Conservation (phyloP, 75 land plant species). For the Ceratopteris richardii region DNA sequence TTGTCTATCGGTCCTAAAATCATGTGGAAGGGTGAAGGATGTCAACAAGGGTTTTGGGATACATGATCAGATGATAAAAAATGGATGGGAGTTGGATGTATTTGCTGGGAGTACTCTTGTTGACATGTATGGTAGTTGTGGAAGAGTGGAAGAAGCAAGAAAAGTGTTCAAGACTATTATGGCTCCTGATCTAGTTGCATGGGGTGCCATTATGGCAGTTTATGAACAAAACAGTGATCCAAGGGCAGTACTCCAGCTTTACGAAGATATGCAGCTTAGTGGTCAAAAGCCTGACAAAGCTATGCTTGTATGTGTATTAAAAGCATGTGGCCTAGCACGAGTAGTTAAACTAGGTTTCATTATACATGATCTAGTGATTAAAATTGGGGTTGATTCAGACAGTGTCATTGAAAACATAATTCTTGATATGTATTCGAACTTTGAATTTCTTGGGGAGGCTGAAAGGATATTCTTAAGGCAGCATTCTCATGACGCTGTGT, state of each 20-base stretch:
- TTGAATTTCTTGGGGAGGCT: conserved; percentile 12
- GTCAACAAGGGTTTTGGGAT: conserved; percentile 9
- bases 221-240: background rate
- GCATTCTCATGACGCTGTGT: conserved; percentile 12
- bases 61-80: background rate
- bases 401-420: conserved; percentile 31
- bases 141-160: conserved; percentile 17
- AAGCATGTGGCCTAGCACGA: conserved; percentile 30
- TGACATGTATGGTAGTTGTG: conserved; percentile 17
- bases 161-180: conserved; percentile 17
- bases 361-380: conserved; percentile 33
- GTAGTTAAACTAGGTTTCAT: conserved; percentile 20
- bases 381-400: conserved; percentile 21
- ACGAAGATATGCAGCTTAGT: background rate
- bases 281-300: background rate
- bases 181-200: background rate
- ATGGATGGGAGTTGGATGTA: conserved; percentile 12
- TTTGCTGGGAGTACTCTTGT: conserved; percentile 14
- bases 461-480: conserved; percentile 34
- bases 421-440: conserved; percentile 37
- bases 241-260: background rate
- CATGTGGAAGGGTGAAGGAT: conserved; percentile 7
- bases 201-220: conserved; percentile 1
- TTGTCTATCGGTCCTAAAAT: background rate
- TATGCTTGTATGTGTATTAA: background rate